Base-by-base conservation (phyloP, 495 filamentous ascomycete genomes). In the Hypoxylon lenormandii region DNA sequence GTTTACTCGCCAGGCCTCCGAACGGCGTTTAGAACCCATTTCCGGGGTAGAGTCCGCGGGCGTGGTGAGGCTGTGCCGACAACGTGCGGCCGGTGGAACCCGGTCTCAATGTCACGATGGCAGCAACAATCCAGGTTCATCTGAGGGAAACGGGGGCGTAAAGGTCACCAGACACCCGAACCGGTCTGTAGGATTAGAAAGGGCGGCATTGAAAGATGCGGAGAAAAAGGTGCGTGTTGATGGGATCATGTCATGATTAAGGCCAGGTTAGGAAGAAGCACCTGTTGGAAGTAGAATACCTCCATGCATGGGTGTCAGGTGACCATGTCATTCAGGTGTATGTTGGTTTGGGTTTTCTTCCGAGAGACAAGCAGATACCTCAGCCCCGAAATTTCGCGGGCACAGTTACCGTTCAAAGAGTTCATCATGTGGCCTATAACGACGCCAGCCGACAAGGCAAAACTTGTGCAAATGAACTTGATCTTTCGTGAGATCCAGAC, bases 81-180 rank as follows among this genome's bases (percentile, higher is more conserved):
- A 12, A 23, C 38, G 50, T 33, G 13, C 12, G 36, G 37, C 45
- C 38, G 57, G 52, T 53, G 38, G 52, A 69, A 69, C 58, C 58
- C 52, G 51, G 65, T 69, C 28, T 63, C 52, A 63, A 46, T 22
- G 47, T 52, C 58, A 63, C 38, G 13, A n/a, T 40, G 45, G 33
- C 22, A 18, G 10, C 46, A 22, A 18, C 11, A 30, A 40, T 49
- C 28, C 23, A 48, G 33, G 38, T 23, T 51, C 26, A 2, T 36
- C n/a, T 11, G 15, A n/a, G 22, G 43, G 16, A 33, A 33, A 15
- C 38, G 12, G 12, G 15, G 4, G 30, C 30, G 10, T 33, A 23
- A 2, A 26, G 19, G n/a, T 1, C 5, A 49, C 1, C n/a, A 13
- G n/a, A 51, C n/a, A 12, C 13, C 33, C 23, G 48, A 37, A 36